Base-by-base conservation (phyloP, 495 filamentous ascomycete species). In the Mytilinidion resinicola region DNA sequence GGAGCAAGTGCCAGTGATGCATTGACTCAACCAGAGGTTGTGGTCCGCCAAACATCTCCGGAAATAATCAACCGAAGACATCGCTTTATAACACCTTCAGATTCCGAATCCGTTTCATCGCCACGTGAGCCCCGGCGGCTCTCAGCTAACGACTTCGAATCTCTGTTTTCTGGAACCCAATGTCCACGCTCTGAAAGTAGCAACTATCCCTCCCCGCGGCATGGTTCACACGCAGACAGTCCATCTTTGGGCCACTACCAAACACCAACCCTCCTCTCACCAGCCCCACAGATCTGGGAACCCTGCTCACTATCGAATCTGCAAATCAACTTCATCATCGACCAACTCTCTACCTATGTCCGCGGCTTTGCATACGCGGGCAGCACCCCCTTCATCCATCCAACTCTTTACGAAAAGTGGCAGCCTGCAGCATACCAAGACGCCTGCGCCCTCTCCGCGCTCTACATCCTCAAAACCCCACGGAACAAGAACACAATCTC, bases 401-500 rank as follows among this genome's bases (percentile, higher is more conserved):
- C 33, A n/a, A 25, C 38, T 14, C 57, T 60, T 0, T 64, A 60
- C 36, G 4, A 21, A 6, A 36, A 52, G 1, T 36, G 33, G 9
- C 46, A 53, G 25, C 57, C 57, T 9, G 1, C 37, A 2, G 44
- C 62, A 21, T 64, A 60, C 36, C 47, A 57, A 54, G 62, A 64
- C 47, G 39, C 25, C 19, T 52, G 43, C 39, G 46, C 38, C 17
- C 42, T 64, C 14, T 56, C 57, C 12, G 56, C 57, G 0, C 53
- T 64, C 0, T 64, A 60, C 42, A 37, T 57, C 47, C 17, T 56
- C 15, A 56, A 57, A 21, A 64, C 62, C 1, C 17, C 20, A 17
- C 17, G 41, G 21, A 64, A 60, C 41, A 33, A 21, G 11, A 19
- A 56, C 14, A 56, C 60, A 9, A 11, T 64, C 3, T 17, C 10